Percentiles rank a stretch among this genome's conserved stretches.
Conservation (phyloP, 2,329 filamentous ascomycete genomes). For the Macrophomina phaseolina region DNA sequence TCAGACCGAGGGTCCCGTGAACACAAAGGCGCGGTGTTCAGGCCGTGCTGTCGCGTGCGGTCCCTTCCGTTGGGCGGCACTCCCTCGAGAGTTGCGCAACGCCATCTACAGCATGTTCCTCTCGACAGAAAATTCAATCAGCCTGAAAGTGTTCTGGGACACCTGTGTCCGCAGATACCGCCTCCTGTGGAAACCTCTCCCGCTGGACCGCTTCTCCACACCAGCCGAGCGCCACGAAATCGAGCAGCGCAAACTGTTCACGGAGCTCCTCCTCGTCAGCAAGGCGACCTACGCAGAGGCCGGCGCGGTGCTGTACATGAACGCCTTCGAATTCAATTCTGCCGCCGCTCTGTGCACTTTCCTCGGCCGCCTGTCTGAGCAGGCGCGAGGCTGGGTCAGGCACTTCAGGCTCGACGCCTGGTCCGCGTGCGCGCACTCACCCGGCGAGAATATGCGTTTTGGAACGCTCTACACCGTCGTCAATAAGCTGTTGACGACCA, state of each 20-base stretch:
- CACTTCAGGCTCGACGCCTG: not conserved
- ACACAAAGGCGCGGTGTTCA: no score
- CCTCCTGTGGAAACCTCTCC: no score
- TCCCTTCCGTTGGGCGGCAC: not conserved
- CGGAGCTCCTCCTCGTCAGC: not conserved
- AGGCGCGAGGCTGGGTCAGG: not conserved
- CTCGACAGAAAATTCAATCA: not conserved
- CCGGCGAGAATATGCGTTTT: no score
- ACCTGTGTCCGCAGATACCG: no score
- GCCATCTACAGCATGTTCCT: not conserved
- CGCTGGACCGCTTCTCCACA: no score
- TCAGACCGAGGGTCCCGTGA: no score
- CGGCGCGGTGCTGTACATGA: not conserved
- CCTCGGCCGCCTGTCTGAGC: not conserved
- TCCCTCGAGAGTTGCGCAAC: slow-evolving; percentile 2
- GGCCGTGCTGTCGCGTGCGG: no score
- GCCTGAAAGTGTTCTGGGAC: not conserved
- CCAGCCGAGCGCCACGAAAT: not conserved
- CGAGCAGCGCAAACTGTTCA: not conserved
- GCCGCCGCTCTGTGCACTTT: not conserved
- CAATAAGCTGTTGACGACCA: no score
- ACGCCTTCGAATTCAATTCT: not conserved
- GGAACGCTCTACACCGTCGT: no score
- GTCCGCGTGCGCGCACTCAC: no score
- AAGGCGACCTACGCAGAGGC: not conserved